Evolutionary conservation across 495 filamentous ascomycete species (phyloP).

Genomic region (Hypoxylon subgilvum): DNA sequence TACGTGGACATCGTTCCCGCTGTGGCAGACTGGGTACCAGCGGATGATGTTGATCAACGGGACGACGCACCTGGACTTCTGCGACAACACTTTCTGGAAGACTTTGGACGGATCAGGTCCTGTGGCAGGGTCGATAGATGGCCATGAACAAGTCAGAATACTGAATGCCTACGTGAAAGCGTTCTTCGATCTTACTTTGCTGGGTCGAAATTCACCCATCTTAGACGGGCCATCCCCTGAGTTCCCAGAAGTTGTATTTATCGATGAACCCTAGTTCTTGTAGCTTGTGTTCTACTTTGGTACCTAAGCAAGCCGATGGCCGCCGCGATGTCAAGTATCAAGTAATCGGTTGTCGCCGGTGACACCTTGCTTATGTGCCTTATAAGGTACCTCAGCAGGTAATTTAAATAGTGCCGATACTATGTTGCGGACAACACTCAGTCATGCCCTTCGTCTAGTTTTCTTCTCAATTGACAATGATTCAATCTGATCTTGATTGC

Average conservation of each 20-base stretch:
- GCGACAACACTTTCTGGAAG: slow-evolving; percentile 43
- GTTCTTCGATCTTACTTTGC: slow-evolving; percentile 40
- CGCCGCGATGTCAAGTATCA: no score
- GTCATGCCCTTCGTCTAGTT: no score
- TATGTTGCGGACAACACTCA: no score
- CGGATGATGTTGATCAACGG: slow-evolving; percentile 33
- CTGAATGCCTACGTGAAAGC: slow-evolving; percentile 31
- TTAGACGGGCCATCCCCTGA: slow-evolving; percentile 16
- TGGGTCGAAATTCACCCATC: slow-evolving; percentile 5
- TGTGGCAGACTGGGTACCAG: slow-evolving; percentile 31
- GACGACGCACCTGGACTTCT: slow-evolving; percentile 41
- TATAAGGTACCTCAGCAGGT: no score
- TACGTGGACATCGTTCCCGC: slow-evolving; percentile 26
- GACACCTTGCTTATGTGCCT: no score
- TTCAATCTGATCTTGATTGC: no score
- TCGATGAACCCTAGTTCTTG: neutral
- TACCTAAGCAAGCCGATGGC: no score
- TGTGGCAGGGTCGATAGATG: slow-evolving; percentile 28
- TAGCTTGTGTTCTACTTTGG: no score
- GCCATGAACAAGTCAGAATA: slow-evolving; percentile 14
- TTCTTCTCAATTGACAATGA: no score
- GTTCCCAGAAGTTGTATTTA: slow-evolving; percentile 36
- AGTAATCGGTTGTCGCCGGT: no score
- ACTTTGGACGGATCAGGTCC: slow-evolving; percentile 12
- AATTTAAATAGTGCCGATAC: no score